phyloP scores from a whole-genome alignment of 768 basidiomycete species.

The Boletus insuetus region DNA sequence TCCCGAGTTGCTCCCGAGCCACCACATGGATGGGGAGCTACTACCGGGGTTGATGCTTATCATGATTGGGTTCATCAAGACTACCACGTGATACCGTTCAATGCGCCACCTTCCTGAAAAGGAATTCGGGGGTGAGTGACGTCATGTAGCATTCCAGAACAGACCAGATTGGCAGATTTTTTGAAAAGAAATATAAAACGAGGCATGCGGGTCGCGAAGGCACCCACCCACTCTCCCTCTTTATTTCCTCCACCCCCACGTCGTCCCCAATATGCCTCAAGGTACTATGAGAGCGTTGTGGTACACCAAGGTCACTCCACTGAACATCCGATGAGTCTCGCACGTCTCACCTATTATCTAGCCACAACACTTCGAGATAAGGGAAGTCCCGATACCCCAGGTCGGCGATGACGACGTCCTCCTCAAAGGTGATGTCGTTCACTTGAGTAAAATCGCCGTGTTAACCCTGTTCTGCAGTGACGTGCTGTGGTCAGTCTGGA shows the following conservation, averaged over 20 bases:
- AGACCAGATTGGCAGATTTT: constrained; percentile 2
- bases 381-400: constrained; percentile 63
- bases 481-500: constrained; percentile 39
- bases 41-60: too few relatives aligned
- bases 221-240: constrained; percentile 3
- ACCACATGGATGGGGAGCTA: too few relatives aligned
- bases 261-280: constrained; percentile 42
- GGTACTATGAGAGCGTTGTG: constrained; percentile 74
- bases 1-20: too few relatives aligned
- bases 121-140: constrained; percentile 19
- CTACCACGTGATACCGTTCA: constrained; percentile 10
- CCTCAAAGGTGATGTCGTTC: constrained; percentile 54
- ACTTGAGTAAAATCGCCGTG: neutral
- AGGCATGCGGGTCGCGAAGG: neutral
- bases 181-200: constrained; percentile 23
- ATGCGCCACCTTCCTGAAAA: neutral
- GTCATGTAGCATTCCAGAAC: constrained; percentile 28
- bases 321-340: neutral
- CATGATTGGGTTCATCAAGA: too few relatives aligned
- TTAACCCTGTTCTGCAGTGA: constrained; percentile 30
- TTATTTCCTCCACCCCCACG: neutral
- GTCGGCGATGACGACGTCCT: constrained; percentile 69
- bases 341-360: constrained; percentile 29
- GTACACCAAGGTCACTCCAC: constrained; percentile 55
- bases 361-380: constrained; percentile 67